Percentiles rank a stretch among this genome's conserved stretches.
These are phyloP conservation scores for Xylaria acuta DNA, from an alignment of 495 filamentous ascomycete species.

Conservation along the genomic window DNA sequence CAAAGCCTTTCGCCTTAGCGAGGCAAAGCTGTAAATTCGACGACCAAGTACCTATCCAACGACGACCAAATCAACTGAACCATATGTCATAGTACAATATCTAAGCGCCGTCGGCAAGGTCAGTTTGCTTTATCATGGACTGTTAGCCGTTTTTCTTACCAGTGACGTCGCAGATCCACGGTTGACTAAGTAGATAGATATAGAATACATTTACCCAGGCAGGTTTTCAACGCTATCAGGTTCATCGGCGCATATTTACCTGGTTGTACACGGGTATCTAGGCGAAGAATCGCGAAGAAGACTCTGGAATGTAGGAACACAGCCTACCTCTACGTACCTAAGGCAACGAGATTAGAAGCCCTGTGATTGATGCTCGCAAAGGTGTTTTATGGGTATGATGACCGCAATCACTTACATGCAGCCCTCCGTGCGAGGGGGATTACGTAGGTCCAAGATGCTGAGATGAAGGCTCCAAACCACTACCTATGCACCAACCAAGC, in stretches of 20 bases:
- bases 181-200: too few species aligned
- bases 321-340: not conserved
- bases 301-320: not conserved
- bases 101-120: not conserved
- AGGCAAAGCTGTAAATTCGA: not conserved
- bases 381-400: constrained; percentile 13
- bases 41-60: not conserved
- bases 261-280: not conserved
- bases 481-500: not conserved
- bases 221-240: not conserved
- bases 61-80: not conserved
- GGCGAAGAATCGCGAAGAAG: constrained; percentile 3
- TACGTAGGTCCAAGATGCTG: not conserved
- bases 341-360: not conserved
- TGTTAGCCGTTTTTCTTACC: not conserved
- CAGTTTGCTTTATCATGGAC: not conserved
- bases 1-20: not conserved
- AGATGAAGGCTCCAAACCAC: not conserved
- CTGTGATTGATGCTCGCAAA: not conserved
- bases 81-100: not conserved
- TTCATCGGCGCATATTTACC: not conserved
- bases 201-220: not conserved
- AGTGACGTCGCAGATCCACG: not conserved
- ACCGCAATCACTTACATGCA: constrained; percentile 1
- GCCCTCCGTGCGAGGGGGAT: constrained; percentile 1